phyloP scores from a whole-genome alignment of 2,329 filamentous ascomycete genomes.

The Colletotrichum camelliae region DNA sequence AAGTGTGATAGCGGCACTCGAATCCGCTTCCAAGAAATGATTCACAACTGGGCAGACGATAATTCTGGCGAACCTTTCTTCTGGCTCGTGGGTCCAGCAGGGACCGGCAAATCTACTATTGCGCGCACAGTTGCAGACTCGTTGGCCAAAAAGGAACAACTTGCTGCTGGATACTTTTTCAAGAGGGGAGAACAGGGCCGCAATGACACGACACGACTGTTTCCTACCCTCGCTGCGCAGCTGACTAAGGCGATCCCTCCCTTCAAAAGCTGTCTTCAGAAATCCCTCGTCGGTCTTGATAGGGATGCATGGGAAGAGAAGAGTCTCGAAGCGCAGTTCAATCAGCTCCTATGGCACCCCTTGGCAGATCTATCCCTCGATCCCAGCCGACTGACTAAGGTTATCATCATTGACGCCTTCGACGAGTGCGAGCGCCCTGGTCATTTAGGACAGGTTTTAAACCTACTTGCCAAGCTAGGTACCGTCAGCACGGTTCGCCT shows the following conservation, averaged over 20 bases:
- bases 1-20: neutral
- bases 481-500: neutral
- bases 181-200: slow-evolving; percentile 45
- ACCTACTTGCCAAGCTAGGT: neutral
- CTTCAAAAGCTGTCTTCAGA: slow-evolving; percentile 19
- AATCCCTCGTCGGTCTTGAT: neutral
- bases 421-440: neutral
- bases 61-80: slow-evolving; percentile 25
- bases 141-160: neutral
- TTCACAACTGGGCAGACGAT: neutral
- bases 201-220: no score
- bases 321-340: neutral
- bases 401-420: neutral
- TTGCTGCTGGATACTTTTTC: slow-evolving; percentile 51
- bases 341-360: neutral
- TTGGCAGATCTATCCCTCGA: neutral
- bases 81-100: slow-evolving; percentile 43
- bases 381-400: neutral
- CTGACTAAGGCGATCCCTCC: slow-evolving; percentile 34
- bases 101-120: slow-evolving; percentile 46
- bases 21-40: neutral
- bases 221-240: slow-evolving; percentile 41
- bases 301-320: neutral
- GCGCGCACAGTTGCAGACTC: slow-evolving; percentile 33
- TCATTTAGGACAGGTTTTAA: neutral